phyloP scores from a whole-genome alignment of 495 filamentous ascomycete species.

The Penicillium roqueforti region DNA sequence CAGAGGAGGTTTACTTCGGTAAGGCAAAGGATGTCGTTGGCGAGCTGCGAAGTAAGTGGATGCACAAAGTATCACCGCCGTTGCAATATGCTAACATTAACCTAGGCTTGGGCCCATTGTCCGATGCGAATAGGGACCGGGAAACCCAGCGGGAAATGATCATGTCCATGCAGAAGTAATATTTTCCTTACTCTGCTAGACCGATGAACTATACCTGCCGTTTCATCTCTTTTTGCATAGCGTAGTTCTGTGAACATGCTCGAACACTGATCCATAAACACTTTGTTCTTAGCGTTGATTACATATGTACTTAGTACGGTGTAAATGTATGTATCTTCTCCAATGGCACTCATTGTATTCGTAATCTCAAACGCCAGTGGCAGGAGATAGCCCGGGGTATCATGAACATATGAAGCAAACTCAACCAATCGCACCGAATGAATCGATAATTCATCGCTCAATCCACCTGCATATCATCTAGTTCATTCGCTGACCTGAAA shows the following conservation, averaged over 20 bases:
- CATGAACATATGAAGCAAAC: slow-evolving; percentile 19
- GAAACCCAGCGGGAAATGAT: slow-evolving; percentile 92
- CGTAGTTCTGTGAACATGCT: slow-evolving; percentile 18
- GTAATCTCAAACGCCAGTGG: slow-evolving; percentile 4
- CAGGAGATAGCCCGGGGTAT: slow-evolving; percentile 28
- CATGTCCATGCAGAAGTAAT: slow-evolving; percentile 42
- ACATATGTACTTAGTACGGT: background rate
- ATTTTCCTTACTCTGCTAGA: slow-evolving; percentile 5
- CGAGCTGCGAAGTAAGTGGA: slow-evolving; percentile 75
- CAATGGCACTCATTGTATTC: background rate
- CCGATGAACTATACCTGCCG: slow-evolving; percentile 14
- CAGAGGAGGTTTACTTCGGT: slow-evolving; percentile 97
- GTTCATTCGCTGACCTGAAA: slow-evolving; percentile 11
- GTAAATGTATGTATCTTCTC: background rate
- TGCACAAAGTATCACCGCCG: background rate
- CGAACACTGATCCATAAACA: slow-evolving; percentile 10
- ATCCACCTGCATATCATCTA: slow-evolving; percentile 38
- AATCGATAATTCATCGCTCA: slow-evolving; percentile 9
- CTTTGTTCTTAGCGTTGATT: background rate
- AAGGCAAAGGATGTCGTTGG: slow-evolving; percentile 99
- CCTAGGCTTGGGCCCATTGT: slow-evolving; percentile 68
- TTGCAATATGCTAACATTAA: slow-evolving; percentile 1
- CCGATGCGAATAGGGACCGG: slow-evolving; percentile 78
- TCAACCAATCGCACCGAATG: background rate
- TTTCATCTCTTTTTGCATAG: slow-evolving; percentile 20